phyloP scores from a whole-genome alignment of 2,329 filamentous ascomycete genomes.

The Talaromyces sp. region DNA sequence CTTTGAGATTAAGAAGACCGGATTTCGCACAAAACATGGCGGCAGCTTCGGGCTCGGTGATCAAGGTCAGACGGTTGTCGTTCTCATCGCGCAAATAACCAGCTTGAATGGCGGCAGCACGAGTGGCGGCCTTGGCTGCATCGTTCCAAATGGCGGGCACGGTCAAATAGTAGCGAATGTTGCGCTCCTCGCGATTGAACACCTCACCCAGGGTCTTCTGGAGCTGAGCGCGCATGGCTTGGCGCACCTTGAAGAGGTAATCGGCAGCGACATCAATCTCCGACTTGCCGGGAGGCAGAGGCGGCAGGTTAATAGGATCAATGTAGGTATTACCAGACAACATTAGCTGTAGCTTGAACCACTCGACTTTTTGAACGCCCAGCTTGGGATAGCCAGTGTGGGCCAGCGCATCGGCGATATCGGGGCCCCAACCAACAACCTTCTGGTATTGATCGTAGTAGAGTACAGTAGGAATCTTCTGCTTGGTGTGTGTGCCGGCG shows the following conservation, averaged over 20 bases:
- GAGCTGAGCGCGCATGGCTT: constrained; percentile 91
- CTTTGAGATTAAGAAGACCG: constrained; percentile 88
- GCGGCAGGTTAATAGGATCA: constrained; percentile 96
- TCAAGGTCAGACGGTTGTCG: constrained; percentile 88
- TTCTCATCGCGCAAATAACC: constrained; percentile 96
- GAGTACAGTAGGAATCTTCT: constrained; percentile 99
- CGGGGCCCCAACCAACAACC: constrained; percentile 98
- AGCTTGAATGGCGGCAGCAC: constrained; percentile 92
- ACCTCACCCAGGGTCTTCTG: constrained; percentile 97
- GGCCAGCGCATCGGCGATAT: constrained; percentile 93
- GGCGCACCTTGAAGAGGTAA: constrained; percentile 95
- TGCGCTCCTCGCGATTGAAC: constrained; percentile 95
- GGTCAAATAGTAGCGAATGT: constrained; percentile 95
- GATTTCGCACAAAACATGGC: constrained; percentile 98
- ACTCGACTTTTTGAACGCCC: constrained; percentile 97
- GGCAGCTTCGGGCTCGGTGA: constrained; percentile 94
- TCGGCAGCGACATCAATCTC: constrained; percentile 99
- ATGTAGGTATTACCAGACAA: constrained; percentile 98
- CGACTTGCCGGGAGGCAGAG: constrained; percentile 93
- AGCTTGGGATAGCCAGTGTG: constrained; percentile 97
- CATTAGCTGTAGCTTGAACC: constrained; percentile 99
- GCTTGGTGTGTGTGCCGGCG: constrained; percentile 94
- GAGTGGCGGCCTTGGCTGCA: constrained; percentile 92
- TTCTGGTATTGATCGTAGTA: constrained; percentile 99
- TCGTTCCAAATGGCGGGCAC: constrained; percentile 99